phyloP scores from a whole-genome alignment of 179 eudicot genomes.

The Corrigiola litoralis region DNA sequence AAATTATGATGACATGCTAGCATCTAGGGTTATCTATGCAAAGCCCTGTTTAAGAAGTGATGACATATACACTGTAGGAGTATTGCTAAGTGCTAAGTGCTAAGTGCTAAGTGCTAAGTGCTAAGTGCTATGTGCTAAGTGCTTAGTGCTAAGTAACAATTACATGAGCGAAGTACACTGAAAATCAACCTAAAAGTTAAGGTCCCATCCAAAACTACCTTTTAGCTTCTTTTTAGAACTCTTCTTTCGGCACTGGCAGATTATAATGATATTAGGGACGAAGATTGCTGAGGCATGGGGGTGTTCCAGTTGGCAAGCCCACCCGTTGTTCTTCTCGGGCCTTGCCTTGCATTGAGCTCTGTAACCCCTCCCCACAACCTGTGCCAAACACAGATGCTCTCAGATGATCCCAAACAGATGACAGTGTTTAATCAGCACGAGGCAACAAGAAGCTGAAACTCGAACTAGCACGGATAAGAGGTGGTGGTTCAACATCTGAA shows the following conservation, averaged over 20 bases:
- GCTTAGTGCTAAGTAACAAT: slow-evolving; percentile 14
- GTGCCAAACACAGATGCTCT: too few species aligned
- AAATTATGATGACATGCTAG: neutral
- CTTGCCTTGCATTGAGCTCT: too few species aligned
- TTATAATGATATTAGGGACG: neutral
- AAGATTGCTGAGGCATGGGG: neutral
- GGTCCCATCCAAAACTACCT: too few species aligned
- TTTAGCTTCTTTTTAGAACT: too few species aligned
- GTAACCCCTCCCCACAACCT: too few species aligned
- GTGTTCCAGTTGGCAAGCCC: too few species aligned
- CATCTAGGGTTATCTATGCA: slow-evolving; percentile 11
- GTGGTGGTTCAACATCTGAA: slow-evolving; percentile 68
- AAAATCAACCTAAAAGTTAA: neutral
- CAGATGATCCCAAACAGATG: slow-evolving; percentile 5
- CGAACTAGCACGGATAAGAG: slow-evolving; percentile 52
- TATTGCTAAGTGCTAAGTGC: too few species aligned
- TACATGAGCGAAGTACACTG: neutral
- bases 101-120: too few species aligned
- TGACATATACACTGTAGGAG: slow-evolving; percentile 9
- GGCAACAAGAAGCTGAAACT: slow-evolving; percentile 78
- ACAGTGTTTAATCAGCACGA: slow-evolving; percentile 33
- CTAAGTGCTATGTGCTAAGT: too few species aligned
- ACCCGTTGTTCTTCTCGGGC: too few species aligned
- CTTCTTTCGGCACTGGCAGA: neutral
- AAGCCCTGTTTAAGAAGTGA: slow-evolving; percentile 6